Evolutionary conservation across 2,329 filamentous ascomycete species (phyloP), one percentile per base, ranked within the genome.

Genomic region (Trichophyton schoenleinii): DNA sequence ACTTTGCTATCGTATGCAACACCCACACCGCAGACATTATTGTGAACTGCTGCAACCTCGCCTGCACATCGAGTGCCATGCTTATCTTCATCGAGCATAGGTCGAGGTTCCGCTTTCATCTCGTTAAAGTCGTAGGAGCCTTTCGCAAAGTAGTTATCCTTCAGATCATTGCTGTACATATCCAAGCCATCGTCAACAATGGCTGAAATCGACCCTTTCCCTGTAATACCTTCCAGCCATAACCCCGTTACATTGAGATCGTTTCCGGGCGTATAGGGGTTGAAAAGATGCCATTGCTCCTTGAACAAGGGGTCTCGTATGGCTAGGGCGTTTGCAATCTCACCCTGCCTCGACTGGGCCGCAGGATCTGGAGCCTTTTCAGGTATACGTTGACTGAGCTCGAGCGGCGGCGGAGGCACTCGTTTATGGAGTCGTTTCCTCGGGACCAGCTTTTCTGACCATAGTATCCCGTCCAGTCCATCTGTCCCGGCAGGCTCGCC

Each of bases 51-150:
- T 1, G 89, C 87, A 22, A 99, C 88, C 75, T 99, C 94, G 63
- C 94, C 94, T 22, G 92, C 92, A 73, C 94, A 99, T 65, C 94
- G 83, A 46, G 94, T 99, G 60, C 94, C 94, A 72, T 99, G 94
- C 64, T 79, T 83, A 71, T 99, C 94, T 67, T 97, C 92, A 2
- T 80, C 81, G 2, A 97, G 77, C n/a, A 85, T 82, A 1, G 94
- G 94, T 64, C 84, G 87, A 2, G 94, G 94, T 66, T 94, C 86
- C 1, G 85, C 79, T 1, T 80, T 81, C 58, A 88, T 81, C 69
- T 97, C 91, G 73, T 99, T 99, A 78, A 95, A 99, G 74, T 99
- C 94, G 75, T 88, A 96, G 2, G 92, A 97, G 28, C 94, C 94
- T 62, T 85, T 84, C 0, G 90, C 87, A 71, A 92, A 97, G 76